These are phyloP conservation scores for Nakazawaea ambrosiae DNA, from an alignment of 805 yeast species.

Conservation along the genomic window DNA sequence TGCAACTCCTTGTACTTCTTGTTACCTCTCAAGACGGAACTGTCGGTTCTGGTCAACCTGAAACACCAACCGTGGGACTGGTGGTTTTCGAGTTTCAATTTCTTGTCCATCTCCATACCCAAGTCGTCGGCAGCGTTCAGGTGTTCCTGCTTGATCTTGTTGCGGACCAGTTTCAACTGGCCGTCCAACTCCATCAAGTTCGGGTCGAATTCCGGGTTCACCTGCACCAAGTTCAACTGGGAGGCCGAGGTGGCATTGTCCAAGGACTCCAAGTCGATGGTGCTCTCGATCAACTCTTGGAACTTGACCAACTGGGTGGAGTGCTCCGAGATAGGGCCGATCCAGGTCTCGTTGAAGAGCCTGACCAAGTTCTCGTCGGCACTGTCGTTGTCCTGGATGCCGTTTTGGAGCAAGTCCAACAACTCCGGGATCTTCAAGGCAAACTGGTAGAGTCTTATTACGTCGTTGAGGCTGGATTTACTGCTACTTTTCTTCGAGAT, in stretches of 20 bases:
- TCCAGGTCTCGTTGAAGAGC: slow-evolving; percentile 48
- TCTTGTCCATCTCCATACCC: slow-evolving; percentile 77
- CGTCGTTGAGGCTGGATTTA: slow-evolving; percentile 73
- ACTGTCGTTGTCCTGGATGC: slow-evolving; percentile 11
- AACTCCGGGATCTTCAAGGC: slow-evolving; percentile 66
- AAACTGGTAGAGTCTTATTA: slow-evolving; percentile 81
- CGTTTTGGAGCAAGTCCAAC: slow-evolving; percentile 35
- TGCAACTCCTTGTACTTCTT: slow-evolving; percentile 69
- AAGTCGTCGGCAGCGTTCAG: slow-evolving; percentile 64
- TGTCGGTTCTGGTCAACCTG: slow-evolving; percentile 86
- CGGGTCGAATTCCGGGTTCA: slow-evolving; percentile 87
- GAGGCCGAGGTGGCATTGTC: slow-evolving; percentile 59
- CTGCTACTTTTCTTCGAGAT: slow-evolving; percentile 32
- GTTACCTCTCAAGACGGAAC: slow-evolving; percentile 63
- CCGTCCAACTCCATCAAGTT: slow-evolving; percentile 53
- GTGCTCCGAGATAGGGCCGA: slow-evolving; percentile 43
- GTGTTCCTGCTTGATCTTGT: slow-evolving; percentile 55
- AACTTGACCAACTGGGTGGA: slow-evolving; percentile 52
- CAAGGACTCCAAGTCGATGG: slow-evolving; percentile 79
- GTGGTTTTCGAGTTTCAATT: slow-evolving; percentile 83
- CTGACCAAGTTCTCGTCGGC: slow-evolving; percentile 18
- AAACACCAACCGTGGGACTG: slow-evolving; percentile 91
- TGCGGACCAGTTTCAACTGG: slow-evolving; percentile 47
- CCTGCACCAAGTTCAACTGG: slow-evolving; percentile 42
- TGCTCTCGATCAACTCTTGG: slow-evolving; percentile 85